Base-by-base conservation (phyloP, 805 yeast species). In the Candida ficus region DNA sequence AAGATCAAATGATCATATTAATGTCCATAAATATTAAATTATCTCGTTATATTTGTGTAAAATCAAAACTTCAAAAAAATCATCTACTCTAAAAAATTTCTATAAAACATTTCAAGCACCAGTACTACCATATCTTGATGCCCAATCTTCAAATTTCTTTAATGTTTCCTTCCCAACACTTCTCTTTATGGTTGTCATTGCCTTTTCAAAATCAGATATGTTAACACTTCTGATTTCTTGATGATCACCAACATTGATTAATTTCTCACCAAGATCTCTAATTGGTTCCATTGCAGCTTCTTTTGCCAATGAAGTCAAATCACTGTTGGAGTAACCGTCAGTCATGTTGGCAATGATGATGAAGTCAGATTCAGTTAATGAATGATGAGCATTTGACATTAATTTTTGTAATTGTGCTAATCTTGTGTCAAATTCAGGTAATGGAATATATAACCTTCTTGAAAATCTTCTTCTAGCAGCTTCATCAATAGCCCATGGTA, bases 251-350 rank as follows among this genome's bases (percentile, higher is more conserved):
- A 78, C 74, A 31, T 70, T 64, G 47, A 91, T 68, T 41, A 91
- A 71, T 34, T 82, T 79, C 44, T 91, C 97, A 2, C 98, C 97
- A 19, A 91, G 65, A 30, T 88, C 83, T 47, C 99, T 71, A 28
- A 93, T 67, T 2, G 99, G 98, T 1, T 96, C 96, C 97, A 91
- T 90, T 1, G 99, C 97, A 3, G 96, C 95, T 60, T 91, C 97
- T 61, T 90, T 93, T 2, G 97, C 95, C 45, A 91, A 63, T 1
- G 96, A 90, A 0, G 97, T 89, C 32, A 91, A 74, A 62, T 91
- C 99, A 49, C 93, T 81, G 2, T 96, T 96, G n/a, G 95, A 85
- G 61, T 80, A 88, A 0, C 87, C 91, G 7, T 79, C 78, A 0
- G 98, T 89, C 51, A 84, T 58, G 10, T 67, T 66, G 14, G 85